Conservation (phyloP, 441 rosid genomes). For the Erysimum cheiri region DNA sequence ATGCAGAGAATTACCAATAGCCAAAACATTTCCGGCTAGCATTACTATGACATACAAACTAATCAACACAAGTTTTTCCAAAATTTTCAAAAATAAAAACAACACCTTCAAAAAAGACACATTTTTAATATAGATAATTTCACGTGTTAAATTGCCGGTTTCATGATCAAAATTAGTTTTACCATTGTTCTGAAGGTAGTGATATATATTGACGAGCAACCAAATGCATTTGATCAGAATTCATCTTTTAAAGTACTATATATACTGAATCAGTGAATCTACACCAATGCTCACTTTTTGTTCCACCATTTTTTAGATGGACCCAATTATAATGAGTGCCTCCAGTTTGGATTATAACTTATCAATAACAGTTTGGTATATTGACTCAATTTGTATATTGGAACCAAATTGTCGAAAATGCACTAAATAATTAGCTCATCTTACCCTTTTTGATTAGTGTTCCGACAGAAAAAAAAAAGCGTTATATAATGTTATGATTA, state of each 20-base stretch:
- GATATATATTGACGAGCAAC: no score
- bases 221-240: no score
- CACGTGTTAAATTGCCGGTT: no score
- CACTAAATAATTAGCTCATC: background rate
- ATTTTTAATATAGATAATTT: no score
- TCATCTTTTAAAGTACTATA: background rate
- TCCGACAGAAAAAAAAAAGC: background rate
- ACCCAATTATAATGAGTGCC: constrained; percentile 20
- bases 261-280: background rate
- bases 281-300: constrained; percentile 24
- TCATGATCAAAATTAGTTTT: no score
- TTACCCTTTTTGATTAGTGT: constrained; percentile 13
- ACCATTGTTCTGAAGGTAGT: no score
- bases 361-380: constrained; percentile 36
- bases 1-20: no score
- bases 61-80: no score
- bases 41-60: no score
- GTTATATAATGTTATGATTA: background rate
- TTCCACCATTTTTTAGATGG: constrained; percentile 30
- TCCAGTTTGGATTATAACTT: constrained; percentile 26
- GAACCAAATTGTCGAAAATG: background rate
- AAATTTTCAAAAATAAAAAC: no score
- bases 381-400: constrained; percentile 12
- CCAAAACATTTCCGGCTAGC: no score
- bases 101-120: no score